Evolutionary conservation across 1,284 basidiomycete genomes (phyloP).

Genomic region (Paramarasmius palmivorus): DNA sequence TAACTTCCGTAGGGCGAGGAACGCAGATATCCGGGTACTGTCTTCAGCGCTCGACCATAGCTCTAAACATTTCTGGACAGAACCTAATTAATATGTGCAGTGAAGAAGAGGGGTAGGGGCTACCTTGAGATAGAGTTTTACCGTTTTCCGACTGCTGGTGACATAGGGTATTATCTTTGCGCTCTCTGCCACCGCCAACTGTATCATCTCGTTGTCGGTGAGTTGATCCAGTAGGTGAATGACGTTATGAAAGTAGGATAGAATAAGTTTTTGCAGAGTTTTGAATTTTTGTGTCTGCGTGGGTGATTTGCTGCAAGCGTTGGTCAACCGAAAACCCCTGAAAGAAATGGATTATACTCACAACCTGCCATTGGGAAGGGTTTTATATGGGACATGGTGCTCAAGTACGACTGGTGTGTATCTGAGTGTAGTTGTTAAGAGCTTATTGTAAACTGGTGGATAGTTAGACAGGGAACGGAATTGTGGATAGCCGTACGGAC

Average conservation of each 20-base stretch:
- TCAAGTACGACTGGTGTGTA: slow-evolving; percentile 91
- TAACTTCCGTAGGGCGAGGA: slow-evolving; percentile 84
- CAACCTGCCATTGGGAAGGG: slow-evolving; percentile 82
- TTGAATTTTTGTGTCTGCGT: slow-evolving; percentile 74
- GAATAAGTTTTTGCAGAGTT: slow-evolving; percentile 84
- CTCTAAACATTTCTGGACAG: slow-evolving; percentile 70
- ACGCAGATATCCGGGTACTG: slow-evolving; percentile 83
- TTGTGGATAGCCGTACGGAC: slow-evolving; percentile 37
- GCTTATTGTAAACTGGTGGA: slow-evolving; percentile 84
- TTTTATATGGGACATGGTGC: slow-evolving; percentile 89
- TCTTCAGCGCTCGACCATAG: slow-evolving; percentile 84
- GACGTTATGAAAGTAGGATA: slow-evolving; percentile 88
- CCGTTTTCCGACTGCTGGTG: slow-evolving; percentile 77
- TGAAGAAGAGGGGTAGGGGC: slow-evolving; percentile 15
- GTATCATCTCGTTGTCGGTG: slow-evolving; percentile 66
- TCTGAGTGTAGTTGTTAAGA: slow-evolving; percentile 84
- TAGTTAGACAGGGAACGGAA: slow-evolving; percentile 5
- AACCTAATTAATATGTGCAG: slow-evolving; percentile 3
- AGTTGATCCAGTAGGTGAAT: slow-evolving; percentile 80
- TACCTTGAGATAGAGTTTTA: slow-evolving; percentile 86
- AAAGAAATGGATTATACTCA: slow-evolving; percentile 39
- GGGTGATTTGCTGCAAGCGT: slow-evolving; percentile 64
- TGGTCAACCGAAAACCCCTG: slow-evolving; percentile 6
- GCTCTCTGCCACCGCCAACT: slow-evolving; percentile 79
- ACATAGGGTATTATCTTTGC: slow-evolving; percentile 88